Conservation (phyloP, 78 protist genomes). For the Dictyostelium purpureum region DNA sequence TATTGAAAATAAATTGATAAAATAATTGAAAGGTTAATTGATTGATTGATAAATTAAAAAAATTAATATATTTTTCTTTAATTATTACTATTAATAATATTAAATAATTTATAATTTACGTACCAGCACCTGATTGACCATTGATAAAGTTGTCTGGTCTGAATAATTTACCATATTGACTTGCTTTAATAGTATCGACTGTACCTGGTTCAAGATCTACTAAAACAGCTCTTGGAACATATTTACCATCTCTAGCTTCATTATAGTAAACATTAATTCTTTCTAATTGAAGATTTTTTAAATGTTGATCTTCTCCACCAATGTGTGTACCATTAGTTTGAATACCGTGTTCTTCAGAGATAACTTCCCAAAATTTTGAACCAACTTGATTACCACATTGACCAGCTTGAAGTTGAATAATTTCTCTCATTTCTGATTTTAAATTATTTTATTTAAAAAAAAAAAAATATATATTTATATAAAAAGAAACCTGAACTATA, state of each 20-base stretch:
- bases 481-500: no score
- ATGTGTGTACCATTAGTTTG: slow-evolving; percentile 95
- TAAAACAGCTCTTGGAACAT: slow-evolving; percentile 98
- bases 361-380: slow-evolving; percentile 91
- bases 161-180: slow-evolving; percentile 96
- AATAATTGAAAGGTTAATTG: background rate
- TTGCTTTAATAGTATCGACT: slow-evolving; percentile 96
- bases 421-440: slow-evolving; percentile 93
- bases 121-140: slow-evolving; percentile 95
- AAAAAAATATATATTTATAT: no score
- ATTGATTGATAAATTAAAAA: no score
- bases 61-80: slow-evolving; percentile 30
- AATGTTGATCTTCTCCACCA: slow-evolving; percentile 93
- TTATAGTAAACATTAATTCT: slow-evolving; percentile 98
- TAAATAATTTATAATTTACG: background rate
- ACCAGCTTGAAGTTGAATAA: slow-evolving; percentile 97
- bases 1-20: no score
- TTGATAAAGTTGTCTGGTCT: slow-evolving; percentile 96
- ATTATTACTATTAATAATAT: slow-evolving; percentile 48
- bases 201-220: slow-evolving; percentile 99
- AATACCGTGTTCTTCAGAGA: slow-evolving; percentile 98
- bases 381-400: slow-evolving; percentile 99
- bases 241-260: slow-evolving; percentile 96
- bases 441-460: no score
- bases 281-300: slow-evolving; percentile 96